Evolutionary conservation across 2,329 filamentous ascomycete species (phyloP).

Genomic region (Colletotrichum simmondsii): DNA sequence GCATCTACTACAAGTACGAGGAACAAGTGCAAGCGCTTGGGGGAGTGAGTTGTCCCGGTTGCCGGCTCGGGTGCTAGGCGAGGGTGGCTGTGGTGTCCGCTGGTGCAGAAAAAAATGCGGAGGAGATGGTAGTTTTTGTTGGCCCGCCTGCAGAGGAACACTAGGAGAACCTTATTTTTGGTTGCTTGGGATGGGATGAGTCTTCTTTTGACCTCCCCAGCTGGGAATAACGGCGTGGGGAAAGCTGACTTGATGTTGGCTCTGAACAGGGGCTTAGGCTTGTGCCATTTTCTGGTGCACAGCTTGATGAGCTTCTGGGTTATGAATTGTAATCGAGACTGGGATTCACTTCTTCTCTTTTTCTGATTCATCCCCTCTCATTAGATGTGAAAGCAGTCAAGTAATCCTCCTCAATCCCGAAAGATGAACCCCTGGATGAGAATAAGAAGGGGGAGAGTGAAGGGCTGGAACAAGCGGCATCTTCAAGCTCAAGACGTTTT

Average conservation of each 20-base stretch:
- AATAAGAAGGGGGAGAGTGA: background rate
- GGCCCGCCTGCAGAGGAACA: background rate
- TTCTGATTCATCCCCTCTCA: too few relatives aligned
- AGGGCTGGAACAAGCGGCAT: background rate
- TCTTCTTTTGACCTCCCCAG: constrained; percentile 9
- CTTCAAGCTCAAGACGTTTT: constrained; percentile 29
- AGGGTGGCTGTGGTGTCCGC: constrained; percentile 4
- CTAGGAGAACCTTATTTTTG: constrained; percentile 11
- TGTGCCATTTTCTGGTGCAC: background rate
- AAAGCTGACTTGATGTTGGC: background rate
- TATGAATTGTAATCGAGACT: too few relatives aligned
- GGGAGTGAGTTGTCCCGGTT: constrained; percentile 15
- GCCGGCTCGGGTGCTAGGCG: constrained; percentile 23
- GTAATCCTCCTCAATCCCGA: background rate
- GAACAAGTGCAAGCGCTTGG: background rate
- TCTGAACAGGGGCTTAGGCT: background rate
- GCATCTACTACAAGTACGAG: background rate
- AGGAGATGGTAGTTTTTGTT: background rate
- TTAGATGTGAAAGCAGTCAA: background rate
- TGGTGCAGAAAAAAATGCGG: background rate
- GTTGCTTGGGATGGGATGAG: background rate
- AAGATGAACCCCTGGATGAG: background rate
- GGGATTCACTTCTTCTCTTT: too few relatives aligned
- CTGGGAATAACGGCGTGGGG: background rate
- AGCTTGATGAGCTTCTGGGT: too few relatives aligned